phyloP scores from a whole-genome alignment of 768 basidiomycete genomes.

The Obba rivulosa region DNA sequence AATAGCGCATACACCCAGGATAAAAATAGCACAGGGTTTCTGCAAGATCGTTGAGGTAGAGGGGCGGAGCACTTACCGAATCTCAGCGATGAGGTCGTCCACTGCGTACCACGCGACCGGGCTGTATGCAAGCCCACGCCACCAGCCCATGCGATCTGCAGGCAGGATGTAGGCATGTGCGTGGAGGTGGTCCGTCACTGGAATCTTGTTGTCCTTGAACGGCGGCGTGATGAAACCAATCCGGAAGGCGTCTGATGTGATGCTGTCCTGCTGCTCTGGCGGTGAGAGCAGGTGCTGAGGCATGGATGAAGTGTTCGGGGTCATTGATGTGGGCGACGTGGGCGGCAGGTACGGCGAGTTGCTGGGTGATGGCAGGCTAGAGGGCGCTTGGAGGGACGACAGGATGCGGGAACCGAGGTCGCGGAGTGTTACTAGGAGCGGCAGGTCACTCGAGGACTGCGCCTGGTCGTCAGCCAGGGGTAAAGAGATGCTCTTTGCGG shows the following conservation, averaged over 20 bases:
- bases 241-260: slow-evolving; percentile 32
- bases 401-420: slow-evolving; percentile 56
- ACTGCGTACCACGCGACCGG: slow-evolving; percentile 70
- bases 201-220: slow-evolving; percentile 72
- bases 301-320: slow-evolving; percentile 1
- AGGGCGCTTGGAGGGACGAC: slow-evolving; percentile 33
- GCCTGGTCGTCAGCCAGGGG: not conserved
- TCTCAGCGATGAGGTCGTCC: slow-evolving; percentile 78
- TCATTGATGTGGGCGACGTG: slow-evolving; percentile 26
- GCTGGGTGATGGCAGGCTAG: not conserved
- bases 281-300: slow-evolving; percentile 1
- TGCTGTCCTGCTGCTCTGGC: slow-evolving; percentile 3
- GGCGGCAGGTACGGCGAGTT: slow-evolving; percentile 11
- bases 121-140: slow-evolving; percentile 61
- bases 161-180: slow-evolving; percentile 68
- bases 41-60: slow-evolving; percentile 5
- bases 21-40: too few relatives aligned
- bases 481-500: not conserved
- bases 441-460: slow-evolving; percentile 71
- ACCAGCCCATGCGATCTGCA: slow-evolving; percentile 67
- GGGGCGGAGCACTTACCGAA: slow-evolving; percentile 44
- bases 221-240: slow-evolving; percentile 80
- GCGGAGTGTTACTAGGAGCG: slow-evolving; percentile 60
- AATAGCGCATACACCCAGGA: too few relatives aligned
- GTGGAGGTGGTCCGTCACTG: slow-evolving; percentile 75